Conservation (phyloP, 192 early-diverging fungal genomes). For the Entrophospora sp. region DNA sequence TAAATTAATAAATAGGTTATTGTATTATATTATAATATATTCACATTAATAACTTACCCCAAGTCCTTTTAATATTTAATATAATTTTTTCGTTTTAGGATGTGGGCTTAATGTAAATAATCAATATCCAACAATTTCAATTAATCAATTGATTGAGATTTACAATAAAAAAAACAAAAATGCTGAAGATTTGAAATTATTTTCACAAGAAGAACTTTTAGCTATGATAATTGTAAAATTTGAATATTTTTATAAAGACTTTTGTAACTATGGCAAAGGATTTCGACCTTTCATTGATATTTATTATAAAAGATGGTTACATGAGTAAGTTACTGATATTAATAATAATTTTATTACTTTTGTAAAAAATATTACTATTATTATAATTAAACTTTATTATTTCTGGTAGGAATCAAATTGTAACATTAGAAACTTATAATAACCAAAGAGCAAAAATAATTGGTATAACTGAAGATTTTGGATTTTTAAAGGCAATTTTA, state of each 20-base stretch:
- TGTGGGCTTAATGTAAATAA: slow-evolving; percentile 87
- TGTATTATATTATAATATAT: neutral
- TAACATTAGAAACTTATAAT: slow-evolving; percentile 52
- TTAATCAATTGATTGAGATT: slow-evolving; percentile 70
- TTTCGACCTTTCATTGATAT: slow-evolving; percentile 63
- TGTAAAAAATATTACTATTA: neutral
- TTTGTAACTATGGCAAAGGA: slow-evolving; percentile 46
- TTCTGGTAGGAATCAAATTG: slow-evolving; percentile 46
- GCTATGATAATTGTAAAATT: slow-evolving; percentile 61
- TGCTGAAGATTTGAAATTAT: slow-evolving; percentile 35
- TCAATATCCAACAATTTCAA: slow-evolving; percentile 70
- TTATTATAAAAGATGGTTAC: slow-evolving; percentile 88
- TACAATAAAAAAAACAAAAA: slow-evolving; percentile 44
- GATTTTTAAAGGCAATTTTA: slow-evolving; percentile 63
- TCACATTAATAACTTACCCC: neutral
- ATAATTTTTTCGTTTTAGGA: slow-evolving; percentile 32
- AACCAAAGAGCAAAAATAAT: slow-evolving; percentile 55
- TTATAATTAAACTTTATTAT: neutral
- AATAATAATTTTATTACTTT: too few relatives aligned
- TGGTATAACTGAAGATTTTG: slow-evolving; percentile 67
- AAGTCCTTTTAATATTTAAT: too few relatives aligned
- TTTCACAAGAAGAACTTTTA: slow-evolving; percentile 62
- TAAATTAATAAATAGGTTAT: neutral
- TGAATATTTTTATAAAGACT: slow-evolving; percentile 66
- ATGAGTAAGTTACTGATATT: slow-evolving; percentile 41